phyloP scores from a whole-genome alignment of 768 basidiomycete genomes.

The Agrocybe pediades region DNA sequence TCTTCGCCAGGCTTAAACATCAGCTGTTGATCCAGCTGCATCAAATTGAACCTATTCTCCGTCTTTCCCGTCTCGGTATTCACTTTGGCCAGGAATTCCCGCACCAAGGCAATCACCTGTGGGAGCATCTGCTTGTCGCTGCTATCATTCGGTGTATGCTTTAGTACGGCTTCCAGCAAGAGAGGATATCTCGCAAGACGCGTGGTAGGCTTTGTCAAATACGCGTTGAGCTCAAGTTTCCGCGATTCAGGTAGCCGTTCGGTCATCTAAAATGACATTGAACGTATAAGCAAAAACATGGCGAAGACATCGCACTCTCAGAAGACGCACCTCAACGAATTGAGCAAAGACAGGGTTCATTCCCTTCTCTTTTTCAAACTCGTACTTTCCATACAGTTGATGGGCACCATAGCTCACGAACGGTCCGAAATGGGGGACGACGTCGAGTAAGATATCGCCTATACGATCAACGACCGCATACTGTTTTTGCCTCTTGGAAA shows the following conservation, averaged over 20 bases:
- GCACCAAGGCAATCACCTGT: conserved; percentile 74
- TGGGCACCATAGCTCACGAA: conserved; percentile 97
- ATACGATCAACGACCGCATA: conserved; percentile 92
- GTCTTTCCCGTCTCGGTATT: conserved; percentile 94
- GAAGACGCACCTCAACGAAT: conserved; percentile 84
- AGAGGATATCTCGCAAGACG: conserved; percentile 96
- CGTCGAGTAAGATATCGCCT: conserved; percentile 88
- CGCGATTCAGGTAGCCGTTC: conserved; percentile 94
- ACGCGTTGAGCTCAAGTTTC: conserved; percentile 96
- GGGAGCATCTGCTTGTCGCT: conserved; percentile 80
- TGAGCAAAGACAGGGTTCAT: conserved; percentile 89
- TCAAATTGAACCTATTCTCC: conserved; percentile 94
- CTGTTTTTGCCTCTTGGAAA: conserved; percentile 94
- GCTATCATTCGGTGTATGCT: conserved; percentile 89
- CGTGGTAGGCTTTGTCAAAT: conserved; percentile 97
- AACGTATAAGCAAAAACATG: background rate
- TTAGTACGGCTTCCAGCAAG: conserved; percentile 86
- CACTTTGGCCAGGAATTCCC: conserved; percentile 84
- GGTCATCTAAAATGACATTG: conserved; percentile 57
- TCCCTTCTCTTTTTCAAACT: conserved; percentile 98
- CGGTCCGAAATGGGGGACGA: conserved; percentile 85
- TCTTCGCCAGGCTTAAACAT: conserved; percentile 88
- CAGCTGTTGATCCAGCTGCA: conserved; percentile 91
- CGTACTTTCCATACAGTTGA: conserved; percentile 97
- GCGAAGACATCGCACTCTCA: background rate